Conservation (phyloP, 2,329 filamentous ascomycete genomes). For the Westerdykella aurantiaca region DNA sequence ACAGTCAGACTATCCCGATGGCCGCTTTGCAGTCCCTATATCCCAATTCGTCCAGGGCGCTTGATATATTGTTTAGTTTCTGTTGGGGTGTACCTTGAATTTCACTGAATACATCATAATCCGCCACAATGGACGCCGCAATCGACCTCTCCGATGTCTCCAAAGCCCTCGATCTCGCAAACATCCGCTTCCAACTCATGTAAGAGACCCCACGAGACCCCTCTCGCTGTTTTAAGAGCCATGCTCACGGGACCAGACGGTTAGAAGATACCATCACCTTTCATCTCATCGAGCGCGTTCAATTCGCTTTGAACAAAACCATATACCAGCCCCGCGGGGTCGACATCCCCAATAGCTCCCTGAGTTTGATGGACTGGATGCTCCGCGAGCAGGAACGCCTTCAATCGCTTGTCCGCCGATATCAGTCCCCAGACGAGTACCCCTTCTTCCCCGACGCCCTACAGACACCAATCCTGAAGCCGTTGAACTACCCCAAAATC, state of each 20-base stretch:
- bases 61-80: no score
- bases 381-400: conserved; percentile 82
- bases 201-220: conserved; percentile 42
- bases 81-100: background rate
- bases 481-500: conserved; percentile 81
- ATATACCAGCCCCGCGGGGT: conserved; percentile 83
- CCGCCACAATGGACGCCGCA: conserved; percentile 71
- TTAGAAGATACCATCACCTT: conserved; percentile 97
- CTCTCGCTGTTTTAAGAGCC: background rate
- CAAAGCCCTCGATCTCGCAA: conserved; percentile 79
- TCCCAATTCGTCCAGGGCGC: no score
- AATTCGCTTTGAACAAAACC: conserved; percentile 85
- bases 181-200: conserved; percentile 94
- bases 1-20: no score
- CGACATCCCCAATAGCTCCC: conserved; percentile 62
- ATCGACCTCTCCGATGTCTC: conserved; percentile 82
- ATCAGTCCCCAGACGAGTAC: conserved; percentile 93
- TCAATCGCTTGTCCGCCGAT: conserved; percentile 89
- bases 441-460: conserved; percentile 87
- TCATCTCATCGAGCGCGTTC: conserved; percentile 93
- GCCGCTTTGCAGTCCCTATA: no score
- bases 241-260: conserved; percentile 54
- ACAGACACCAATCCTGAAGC: conserved; percentile 75
- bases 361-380: conserved; percentile 92
- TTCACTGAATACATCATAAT: background rate